Percentiles rank a stretch among this genome's conserved stretches.
Evolutionary conservation across 257 asterid genomes (phyloP).

Genomic region (Salvia rosmarinus): DNA sequence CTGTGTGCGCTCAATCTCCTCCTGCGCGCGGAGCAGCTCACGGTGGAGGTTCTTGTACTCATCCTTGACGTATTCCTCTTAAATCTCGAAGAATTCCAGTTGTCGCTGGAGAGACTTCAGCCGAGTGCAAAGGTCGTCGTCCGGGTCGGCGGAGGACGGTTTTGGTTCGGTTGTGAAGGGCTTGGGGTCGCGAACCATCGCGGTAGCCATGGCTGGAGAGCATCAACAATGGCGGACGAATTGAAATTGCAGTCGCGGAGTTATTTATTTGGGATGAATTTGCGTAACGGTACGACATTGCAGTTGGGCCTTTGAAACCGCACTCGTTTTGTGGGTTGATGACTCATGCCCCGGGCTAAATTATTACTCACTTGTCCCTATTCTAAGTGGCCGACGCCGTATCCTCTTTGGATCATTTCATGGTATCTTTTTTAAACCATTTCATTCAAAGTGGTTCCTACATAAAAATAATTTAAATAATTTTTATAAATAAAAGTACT

Average conservation of each 20-base stretch:
- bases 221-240: constrained; percentile 18
- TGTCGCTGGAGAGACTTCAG: constrained; percentile 73
- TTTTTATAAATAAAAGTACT: too few relatives aligned
- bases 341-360: too few relatives aligned
- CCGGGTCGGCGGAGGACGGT: constrained; percentile 42
- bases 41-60: constrained; percentile 86
- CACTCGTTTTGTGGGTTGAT: too few relatives aligned
- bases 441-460: too few relatives aligned
- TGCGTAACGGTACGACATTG: too few relatives aligned
- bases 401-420: too few relatives aligned
- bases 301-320: too few relatives aligned
- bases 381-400: too few relatives aligned
- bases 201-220: constrained; percentile 52
- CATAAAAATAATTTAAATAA: too few relatives aligned
- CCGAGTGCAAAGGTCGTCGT: constrained; percentile 71
- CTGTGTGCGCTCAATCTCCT: constrained; percentile 87
- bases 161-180: constrained; percentile 27
- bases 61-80: constrained; percentile 80
- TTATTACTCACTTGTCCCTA: too few relatives aligned
- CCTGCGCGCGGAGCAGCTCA: constrained; percentile 81
- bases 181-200: constrained; percentile 60
- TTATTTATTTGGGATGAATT: constrained; percentile 13
- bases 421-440: too few relatives aligned
- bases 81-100: constrained; percentile 75
- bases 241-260: background rate